phyloP scores from a whole-genome alignment of 495 filamentous ascomycete species.

The Lasiosphaeria miniovina region DNA sequence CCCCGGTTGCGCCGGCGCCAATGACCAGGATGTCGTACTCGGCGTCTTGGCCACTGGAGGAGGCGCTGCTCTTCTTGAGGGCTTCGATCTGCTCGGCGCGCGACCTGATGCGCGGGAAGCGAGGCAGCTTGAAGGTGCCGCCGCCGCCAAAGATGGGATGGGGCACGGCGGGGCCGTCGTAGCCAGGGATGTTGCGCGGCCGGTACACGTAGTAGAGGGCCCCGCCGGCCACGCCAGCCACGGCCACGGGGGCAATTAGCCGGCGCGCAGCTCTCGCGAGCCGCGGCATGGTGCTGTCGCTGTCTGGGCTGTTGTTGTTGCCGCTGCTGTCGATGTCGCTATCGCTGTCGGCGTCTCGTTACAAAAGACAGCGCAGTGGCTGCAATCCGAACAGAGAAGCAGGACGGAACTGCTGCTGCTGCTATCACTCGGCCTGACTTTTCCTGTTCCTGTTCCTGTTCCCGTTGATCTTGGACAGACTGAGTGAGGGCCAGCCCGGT shows the following conservation, averaged over 20 bases:
- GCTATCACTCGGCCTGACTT: too few species aligned
- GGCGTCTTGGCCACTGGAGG: constrained; percentile 29
- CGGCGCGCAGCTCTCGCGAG: constrained; percentile 30
- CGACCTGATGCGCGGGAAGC: constrained; percentile 74
- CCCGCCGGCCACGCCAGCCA: constrained; percentile 44
- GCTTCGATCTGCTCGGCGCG: constrained; percentile 64
- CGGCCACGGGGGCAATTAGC: constrained; percentile 36
- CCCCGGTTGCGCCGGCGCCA: constrained; percentile 88
- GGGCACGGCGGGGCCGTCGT: constrained; percentile 73
- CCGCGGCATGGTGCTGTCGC: constrained; percentile 22
- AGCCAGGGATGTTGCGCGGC: constrained; percentile 81
- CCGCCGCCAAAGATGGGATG: constrained; percentile 76
- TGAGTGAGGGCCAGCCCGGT: too few species aligned
- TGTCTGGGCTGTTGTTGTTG: neutral
- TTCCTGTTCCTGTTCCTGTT: too few species aligned
- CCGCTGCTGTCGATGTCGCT: neutral
- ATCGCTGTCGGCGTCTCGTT: too few species aligned
- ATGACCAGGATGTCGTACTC: constrained; percentile 88
- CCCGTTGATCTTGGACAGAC: too few species aligned
- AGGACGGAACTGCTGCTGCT: too few species aligned
- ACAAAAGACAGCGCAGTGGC: too few species aligned
- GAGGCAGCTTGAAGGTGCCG: constrained; percentile 74
- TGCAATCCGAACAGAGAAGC: too few species aligned
- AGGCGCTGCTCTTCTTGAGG: constrained; percentile 44
- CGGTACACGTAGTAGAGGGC: constrained; percentile 76